phyloP scores from a whole-genome alignment of 768 basidiomycete genomes.

The Kwoniella sp. region DNA sequence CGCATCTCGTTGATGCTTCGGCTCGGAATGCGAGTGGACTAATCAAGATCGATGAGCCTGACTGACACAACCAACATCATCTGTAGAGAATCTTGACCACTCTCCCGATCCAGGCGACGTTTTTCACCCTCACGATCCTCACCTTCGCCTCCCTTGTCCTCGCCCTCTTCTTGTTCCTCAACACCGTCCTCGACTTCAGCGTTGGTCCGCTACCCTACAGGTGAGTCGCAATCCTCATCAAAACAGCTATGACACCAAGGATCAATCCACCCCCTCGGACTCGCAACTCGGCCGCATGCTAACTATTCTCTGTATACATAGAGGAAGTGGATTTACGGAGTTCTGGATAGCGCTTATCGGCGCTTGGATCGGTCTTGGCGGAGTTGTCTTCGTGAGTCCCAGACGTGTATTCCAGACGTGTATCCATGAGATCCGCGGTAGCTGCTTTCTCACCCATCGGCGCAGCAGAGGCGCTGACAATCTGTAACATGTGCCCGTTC shows the following conservation, averaged over 20 bases:
- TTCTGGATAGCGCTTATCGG: conserved; percentile 53
- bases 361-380: conserved; percentile 52
- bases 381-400: conserved; percentile 50
- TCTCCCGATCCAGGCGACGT: conserved; percentile 40
- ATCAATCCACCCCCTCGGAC: neutral
- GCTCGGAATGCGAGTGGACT: neutral
- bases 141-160: conserved; percentile 42
- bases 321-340: conserved; percentile 52
- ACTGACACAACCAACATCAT: neutral
- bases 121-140: conserved; percentile 42
- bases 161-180: conserved; percentile 45
- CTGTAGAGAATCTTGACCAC: conserved; percentile 51
- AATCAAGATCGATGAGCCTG: neutral
- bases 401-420: too few species aligned
- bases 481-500: neutral
- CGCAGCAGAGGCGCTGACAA: neutral
- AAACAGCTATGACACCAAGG: too few species aligned
- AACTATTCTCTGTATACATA: conserved; percentile 9
- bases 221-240: conserved; percentile 12
- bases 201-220: conserved; percentile 32
- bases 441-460: too few species aligned
- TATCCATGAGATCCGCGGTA: too few species aligned
- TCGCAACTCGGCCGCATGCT: neutral
- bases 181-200: conserved; percentile 45
- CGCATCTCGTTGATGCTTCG: too few species aligned